Evolutionary conservation across 2,329 filamentous ascomycete genomes (phyloP), one percentile per base, ranked within the genome.

Genomic region (Nemania sp.): DNA sequence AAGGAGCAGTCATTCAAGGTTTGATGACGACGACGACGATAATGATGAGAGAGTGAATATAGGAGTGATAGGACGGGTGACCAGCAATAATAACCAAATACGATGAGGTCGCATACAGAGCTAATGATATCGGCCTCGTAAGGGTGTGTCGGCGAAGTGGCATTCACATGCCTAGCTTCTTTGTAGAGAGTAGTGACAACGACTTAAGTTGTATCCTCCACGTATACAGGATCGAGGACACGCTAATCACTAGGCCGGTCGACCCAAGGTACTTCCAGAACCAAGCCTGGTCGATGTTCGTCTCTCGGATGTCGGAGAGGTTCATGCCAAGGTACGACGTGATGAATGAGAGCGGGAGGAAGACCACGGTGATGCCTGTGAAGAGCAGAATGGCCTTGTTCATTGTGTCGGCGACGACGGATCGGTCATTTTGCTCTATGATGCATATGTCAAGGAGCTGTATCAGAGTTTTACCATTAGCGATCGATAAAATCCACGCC

Each of bases 341-440:
- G 41, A 49, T 11, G 41, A 49, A 55, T 1, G 64, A 66, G 3
- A 66, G 49, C 6, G 64, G 64, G 11, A 66, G 64, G 20, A 66
- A 62, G 13, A 66, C 29, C 26, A 62, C 58, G 0, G 64, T 62
- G 27, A 66, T 53, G 29, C 45, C 64, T 2, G 64, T 62, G 64
- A 66, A 62, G 29, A 66, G 32, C 4, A 66, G 47, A 47, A 66
- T 57, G 1, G 64, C 58, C 43, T 62, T 62, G 43, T 66, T 66
- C 58, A 54, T 53, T 1, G 27, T 53, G 20, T 66, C 63, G 15
- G 63, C 56, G 24, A 66, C 38, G 7, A 66, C 26, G 26, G 63
- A 53, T 27, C 55, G 47, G 63, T 66, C 63, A 18, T 66, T 66
- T 49, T 66, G 63, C 51, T 66, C 63, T 41, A 66, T 53, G 3